Evolutionary conservation across 2,329 filamentous ascomycete genomes (phyloP).

Genomic region (Pseudopyricularia cyperi): DNA sequence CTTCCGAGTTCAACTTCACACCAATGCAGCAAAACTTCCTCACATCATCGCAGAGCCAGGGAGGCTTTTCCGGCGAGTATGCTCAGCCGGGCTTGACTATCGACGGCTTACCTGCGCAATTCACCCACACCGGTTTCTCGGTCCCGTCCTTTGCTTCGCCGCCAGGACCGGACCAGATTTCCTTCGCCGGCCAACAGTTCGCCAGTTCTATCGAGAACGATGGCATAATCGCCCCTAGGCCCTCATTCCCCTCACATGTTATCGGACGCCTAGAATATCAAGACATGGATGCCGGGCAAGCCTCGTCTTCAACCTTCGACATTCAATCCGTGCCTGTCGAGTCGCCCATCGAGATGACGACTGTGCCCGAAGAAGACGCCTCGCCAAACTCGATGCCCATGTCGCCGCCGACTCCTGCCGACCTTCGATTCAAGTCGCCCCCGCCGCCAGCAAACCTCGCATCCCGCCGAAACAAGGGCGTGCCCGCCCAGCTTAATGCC

Average conservation of each 20-base stretch:
- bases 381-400: slow-evolving; percentile 17
- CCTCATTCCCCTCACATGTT: slow-evolving; percentile 8
- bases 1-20: slow-evolving; percentile 4
- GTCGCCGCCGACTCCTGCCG: slow-evolving; percentile 14
- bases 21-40: slow-evolving; percentile 5
- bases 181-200: not conserved
- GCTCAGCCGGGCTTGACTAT: not conserved
- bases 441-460: slow-evolving; percentile 39
- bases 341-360: not conserved
- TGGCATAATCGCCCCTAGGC: slow-evolving; percentile 5
- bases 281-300: not conserved
- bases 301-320: not conserved
- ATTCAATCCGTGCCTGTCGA: slow-evolving; percentile 1
- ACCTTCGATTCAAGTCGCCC: slow-evolving; percentile 31
- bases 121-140: not conserved
- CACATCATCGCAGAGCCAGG: not conserved
- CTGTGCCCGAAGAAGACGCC: slow-evolving; percentile 9
- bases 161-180: not conserved
- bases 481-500: slow-evolving; percentile 33
- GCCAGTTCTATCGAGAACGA: not conserved
- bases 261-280: not conserved
- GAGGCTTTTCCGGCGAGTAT: not conserved
- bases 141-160: not conserved
- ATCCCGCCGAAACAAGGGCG: slow-evolving; percentile 35
- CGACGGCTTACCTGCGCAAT: not conserved